Evolutionary conservation across 768 basidiomycete genomes (phyloP), one percentile per base, ranked within the genome.

Genomic region (Tubosaeta sp.): DNA sequence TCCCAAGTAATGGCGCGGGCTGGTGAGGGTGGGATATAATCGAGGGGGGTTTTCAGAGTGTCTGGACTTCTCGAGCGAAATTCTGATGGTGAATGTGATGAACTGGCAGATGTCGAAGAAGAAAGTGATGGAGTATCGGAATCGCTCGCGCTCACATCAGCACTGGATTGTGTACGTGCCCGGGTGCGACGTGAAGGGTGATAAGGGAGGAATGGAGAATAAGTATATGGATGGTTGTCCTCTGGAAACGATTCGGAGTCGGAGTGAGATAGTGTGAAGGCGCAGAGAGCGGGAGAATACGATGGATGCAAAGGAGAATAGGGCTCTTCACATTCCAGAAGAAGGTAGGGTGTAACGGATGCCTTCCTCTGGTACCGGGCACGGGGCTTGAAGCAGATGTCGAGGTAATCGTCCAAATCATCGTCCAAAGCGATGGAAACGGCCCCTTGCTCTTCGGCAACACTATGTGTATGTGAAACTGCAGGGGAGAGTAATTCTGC

Each of bases 41-140:
- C 73, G 22, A 66, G 6, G 7, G 72, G 67, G n/a, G 70, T 68
- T 30, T 58, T 60, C 7, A 70, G 51, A 52, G 61, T 63, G 8
- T 56, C 67, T 19, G 64, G 68, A 48, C 68, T 73, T 31, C 64
- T 54, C 8, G 70, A 72, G 7, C 65, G 75, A 54, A 55, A 58
- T 63, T 57, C 54, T 44, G 61, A 55, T 21, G 59, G 64, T 3
- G 71, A 73, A 44, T 61, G 66, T 3, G 61, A 60, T 4, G 74
- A 76, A 46, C 72, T 73, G 49, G 58, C 62, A 2, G 74, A 76
- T 8, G 61, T 65, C 25, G 73, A 76, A 44, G 75, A 75, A 27
- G 71, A 66, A 44, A 80, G 66, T 10, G 79, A 77, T n/a, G 76
- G 76, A n/a, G 72, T 73, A 51, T 77, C 76, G 44, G 73, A 75